Evolutionary conservation across 2,329 filamentous ascomycete genomes (phyloP), one percentile per base, ranked within the genome.

Genomic region (Penicillium frequentans): DNA sequence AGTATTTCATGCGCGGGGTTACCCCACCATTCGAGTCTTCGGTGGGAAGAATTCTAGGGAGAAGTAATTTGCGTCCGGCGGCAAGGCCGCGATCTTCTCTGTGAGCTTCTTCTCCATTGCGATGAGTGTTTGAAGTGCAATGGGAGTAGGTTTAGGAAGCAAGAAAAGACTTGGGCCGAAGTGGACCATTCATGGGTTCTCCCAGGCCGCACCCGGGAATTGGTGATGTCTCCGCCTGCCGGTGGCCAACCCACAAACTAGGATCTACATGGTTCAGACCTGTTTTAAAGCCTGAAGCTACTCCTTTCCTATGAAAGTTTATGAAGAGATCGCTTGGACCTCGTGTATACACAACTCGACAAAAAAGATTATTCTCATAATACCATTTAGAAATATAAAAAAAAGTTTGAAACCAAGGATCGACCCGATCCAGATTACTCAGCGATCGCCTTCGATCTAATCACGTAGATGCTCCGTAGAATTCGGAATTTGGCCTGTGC

Each of bases 41-140:
- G 95, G 95, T 65, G 95, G 95, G 80, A 99, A 99, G 86, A 99
- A 99, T 79, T 99, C 95, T 77, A 98, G 88, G 48, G 95, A 98
- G 78, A 96, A 96, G 81, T 95, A 98, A 73, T 85, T 87, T 64
- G 86, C 85, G 75, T 90, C 86, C 63, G 88, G 84, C 75, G 91
- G 90, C 79, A 99, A 80, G 60, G 91, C 90, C 77, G 90, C 90
- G 72, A 98, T 93, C 82, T 96, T 96, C 82, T 96, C 90, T 61
- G 91, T 96, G 73, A 97, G 93, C 78, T 90, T 95, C 79, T 93
- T 95, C 79, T 92, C 89, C 88, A 91, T 91, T 60, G 55, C 64
- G 59, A 53, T 52, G 43, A 31, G 44, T 47, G 37, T 51, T 52
- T 61, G 53, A 46, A 56, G 60, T 56, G 57, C 55, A 59, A 63